A percentile compares a stretch with the other conserved stretches of the same genome.
These are phyloP conservation scores for Simplicillium sp. DNA, from an alignment of 2,329 filamentous ascomycete species.

Conservation along the genomic window DNA sequence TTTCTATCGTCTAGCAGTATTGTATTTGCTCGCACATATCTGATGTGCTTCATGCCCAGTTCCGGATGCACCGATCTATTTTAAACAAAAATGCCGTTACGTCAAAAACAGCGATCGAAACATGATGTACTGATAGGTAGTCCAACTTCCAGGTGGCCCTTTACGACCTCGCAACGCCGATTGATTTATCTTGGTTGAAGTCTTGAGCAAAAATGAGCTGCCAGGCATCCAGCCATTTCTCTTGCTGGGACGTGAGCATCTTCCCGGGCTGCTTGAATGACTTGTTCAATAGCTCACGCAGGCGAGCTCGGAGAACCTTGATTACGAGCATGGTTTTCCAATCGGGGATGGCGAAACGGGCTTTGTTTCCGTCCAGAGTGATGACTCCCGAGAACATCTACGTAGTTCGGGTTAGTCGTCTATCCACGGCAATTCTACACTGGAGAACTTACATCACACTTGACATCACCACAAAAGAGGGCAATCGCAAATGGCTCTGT, in stretches of 20 bases:
- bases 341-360: slow-evolving; percentile 72
- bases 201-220: slow-evolving; percentile 57
- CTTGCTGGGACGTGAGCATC: slow-evolving; percentile 54
- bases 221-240: slow-evolving; percentile 68
- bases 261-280: slow-evolving; percentile 61
- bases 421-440: neutral
- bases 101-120: too few species aligned
- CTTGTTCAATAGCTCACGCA: slow-evolving; percentile 66
- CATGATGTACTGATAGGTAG: too few species aligned
- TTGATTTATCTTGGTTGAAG: slow-evolving; percentile 21
- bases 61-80: too few species aligned
- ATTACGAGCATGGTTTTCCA: slow-evolving; percentile 90
- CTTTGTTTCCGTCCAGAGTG: slow-evolving; percentile 76
- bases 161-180: slow-evolving; percentile 9
- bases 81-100: too few species aligned
- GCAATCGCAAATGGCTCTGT: slow-evolving; percentile 76
- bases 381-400: slow-evolving; percentile 82
- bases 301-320: slow-evolving; percentile 64
- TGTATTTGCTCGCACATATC: too few species aligned
- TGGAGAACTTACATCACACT: slow-evolving; percentile 58
- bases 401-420: slow-evolving; percentile 1
- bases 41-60: too few species aligned
- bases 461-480: slow-evolving; percentile 78
- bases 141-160: too few species aligned
- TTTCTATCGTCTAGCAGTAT: too few species aligned